phyloP scores from a whole-genome alignment of 139 green algal genomes.

The Chlamydomonas incerta region DNA sequence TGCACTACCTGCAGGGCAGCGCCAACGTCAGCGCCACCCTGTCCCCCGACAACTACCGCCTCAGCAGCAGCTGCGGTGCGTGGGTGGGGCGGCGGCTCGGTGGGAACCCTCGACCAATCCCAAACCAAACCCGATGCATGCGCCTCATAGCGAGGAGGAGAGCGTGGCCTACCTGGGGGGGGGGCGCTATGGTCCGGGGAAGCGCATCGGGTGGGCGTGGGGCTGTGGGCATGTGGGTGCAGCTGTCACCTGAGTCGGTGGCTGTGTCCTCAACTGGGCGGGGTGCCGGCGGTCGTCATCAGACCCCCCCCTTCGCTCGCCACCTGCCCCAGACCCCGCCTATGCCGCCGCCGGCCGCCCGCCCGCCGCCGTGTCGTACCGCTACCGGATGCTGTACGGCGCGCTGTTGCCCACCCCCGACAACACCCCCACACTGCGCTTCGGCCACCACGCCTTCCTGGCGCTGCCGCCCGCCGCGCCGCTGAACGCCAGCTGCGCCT shows the following conservation, averaged over 20 bases:
- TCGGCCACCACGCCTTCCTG: slow-evolving; percentile 35
- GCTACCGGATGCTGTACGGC: too few species aligned
- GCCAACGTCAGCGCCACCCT: background rate
- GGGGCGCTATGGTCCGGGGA: too few species aligned
- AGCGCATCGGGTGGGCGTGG: too few species aligned
- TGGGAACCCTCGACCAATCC: background rate
- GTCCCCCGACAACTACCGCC: background rate
- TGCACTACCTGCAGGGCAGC: background rate
- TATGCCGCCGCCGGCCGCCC: background rate
- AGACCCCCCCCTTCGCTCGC: background rate
- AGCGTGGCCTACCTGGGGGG: too few species aligned
- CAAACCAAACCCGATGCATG: background rate
- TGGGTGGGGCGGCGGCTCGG: too few species aligned
- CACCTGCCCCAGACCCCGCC: background rate
- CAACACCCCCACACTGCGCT: background rate
- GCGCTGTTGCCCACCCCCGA: background rate
- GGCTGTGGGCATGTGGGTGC: too few species aligned
- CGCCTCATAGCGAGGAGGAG: background rate
- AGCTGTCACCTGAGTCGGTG: too few species aligned
- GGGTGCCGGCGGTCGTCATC: too few species aligned
- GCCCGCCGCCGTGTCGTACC: slow-evolving; percentile 5
- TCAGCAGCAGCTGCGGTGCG: slow-evolving; percentile 1
- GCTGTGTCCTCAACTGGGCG: too few species aligned
- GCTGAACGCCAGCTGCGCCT: background rate
- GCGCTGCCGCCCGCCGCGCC: background rate